phyloP scores from a whole-genome alignment of 179 eudicot genomes.

The Beta macrorhiza region DNA sequence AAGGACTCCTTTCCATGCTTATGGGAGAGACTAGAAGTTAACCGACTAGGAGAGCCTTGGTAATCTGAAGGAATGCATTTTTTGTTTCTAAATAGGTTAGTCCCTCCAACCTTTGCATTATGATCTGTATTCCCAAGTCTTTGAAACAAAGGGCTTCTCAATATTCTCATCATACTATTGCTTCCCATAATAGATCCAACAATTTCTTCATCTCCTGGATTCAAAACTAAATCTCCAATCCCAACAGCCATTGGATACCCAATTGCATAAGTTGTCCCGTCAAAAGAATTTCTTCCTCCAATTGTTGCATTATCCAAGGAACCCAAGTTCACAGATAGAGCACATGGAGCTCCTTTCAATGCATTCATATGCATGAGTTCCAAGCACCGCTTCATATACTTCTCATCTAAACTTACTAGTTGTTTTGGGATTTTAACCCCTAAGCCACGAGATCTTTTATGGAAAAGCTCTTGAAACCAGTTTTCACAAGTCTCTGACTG shows the following conservation, averaged over 20 bases:
- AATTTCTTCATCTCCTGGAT: conserved; percentile 37
- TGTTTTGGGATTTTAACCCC: conserved; percentile 54
- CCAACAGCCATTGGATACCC: conserved; percentile 39
- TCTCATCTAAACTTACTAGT: conserved; percentile 63
- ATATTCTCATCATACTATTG: conserved; percentile 57
- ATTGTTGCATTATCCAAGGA: conserved; percentile 28
- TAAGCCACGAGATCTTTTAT: conserved; percentile 31
- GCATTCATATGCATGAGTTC: conserved; percentile 54
- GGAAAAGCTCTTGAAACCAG: conserved; percentile 44
- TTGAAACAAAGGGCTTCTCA: conserved; percentile 58
- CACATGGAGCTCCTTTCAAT: conserved; percentile 39
- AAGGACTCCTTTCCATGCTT: conserved; percentile 35
- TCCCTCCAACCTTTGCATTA: conserved; percentile 32
- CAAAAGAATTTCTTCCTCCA: conserved; percentile 31
- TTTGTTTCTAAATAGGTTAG: conserved; percentile 30
- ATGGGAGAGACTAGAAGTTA: conserved; percentile 28
- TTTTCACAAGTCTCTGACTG: conserved; percentile 34
- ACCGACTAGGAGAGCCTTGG: conserved; percentile 36
- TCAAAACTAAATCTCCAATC: conserved; percentile 21
- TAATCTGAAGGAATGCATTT: conserved; percentile 27
- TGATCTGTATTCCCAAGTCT: conserved; percentile 40
- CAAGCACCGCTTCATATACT: conserved; percentile 63
- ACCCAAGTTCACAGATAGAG: conserved; percentile 24
- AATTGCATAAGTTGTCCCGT: conserved; percentile 28
- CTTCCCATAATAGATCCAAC: conserved; percentile 55